Base-by-base conservation (phyloP, 495 filamentous ascomycete species). In the Poronia punctata region DNA sequence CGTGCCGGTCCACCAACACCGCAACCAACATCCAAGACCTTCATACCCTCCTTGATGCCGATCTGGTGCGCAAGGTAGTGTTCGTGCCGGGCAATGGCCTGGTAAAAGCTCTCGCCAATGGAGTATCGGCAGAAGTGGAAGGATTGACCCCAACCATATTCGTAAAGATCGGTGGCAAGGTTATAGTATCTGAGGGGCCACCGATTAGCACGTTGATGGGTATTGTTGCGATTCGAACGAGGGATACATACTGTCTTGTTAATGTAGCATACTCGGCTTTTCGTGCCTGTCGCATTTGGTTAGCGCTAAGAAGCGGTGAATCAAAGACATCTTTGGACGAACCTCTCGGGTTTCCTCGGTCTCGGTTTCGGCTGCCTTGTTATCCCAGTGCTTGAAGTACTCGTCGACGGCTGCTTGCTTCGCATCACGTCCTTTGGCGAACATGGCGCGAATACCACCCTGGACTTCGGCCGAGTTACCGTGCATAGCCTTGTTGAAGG, bases 341-440 rank as follows among this genome's bases (percentile, higher is more conserved):
- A 86, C 86, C 65, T 86, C 84, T 52, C 92, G 80, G 45, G 73
- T 81, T 40, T 78, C 84, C 19, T 78, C 75, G 0, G 90, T 98
- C 76, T 98, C 92, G 17, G 74, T 71, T 28, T 72, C 78, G 26
- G 89, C 85, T 40, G 61, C 62, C 71, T 97, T 92, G 72, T 93
- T 86, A 68, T 98, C 92, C 84, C 90, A 98, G 66, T 95, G 94
- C 80, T 96, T 98, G 79, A 95, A 97, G 71, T 98, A 98, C 66
- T 97, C 90, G 55, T 96, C 88, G 23, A 94, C 78, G 35, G 92
- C 90, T 34, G 86, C 78, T 68, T 88, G 79, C 61, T 97, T 86
- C 2, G 92, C 88, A 8, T 68, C 70, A 36, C 72, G 68, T 64
- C 90, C 82, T 69, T 98, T 98, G 53, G 73, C 71, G 40, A 94